Base-by-base conservation (phyloP, 2,329 filamentous ascomycete species). In the Penicillium psychrosexuale region DNA sequence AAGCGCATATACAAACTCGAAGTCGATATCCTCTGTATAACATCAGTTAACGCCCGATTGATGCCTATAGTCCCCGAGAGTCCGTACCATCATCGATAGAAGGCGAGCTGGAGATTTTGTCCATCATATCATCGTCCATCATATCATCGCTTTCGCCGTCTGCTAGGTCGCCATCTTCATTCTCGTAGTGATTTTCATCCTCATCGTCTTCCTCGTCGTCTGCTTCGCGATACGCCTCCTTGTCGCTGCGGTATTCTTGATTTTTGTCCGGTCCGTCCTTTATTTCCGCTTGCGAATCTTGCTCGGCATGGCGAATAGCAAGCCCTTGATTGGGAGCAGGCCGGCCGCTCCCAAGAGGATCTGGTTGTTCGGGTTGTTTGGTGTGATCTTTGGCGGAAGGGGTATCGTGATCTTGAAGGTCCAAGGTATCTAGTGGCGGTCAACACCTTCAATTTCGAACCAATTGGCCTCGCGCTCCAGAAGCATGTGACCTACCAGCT, bases 1-100 rank as follows among this genome's bases (percentile, higher is more conserved):
- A 55, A 99, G 81, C 28, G 94, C 94, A 77, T 99, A 99, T 58
- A 99, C 94, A 77, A 97, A 97, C 73, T 97, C 93, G 79, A 99
- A 97, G 81, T 99, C 94, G 76, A 99, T 99, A 70, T 99, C 94
- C 84, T 99, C 94, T 97, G 80, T 75, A 75, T 87, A 82, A 82
- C 84, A 89, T 96, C 91, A 96, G 91, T 87, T 12, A 34, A 11
- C 15, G 19, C 22, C 28, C 17, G n/a, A n/a, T 17, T 15, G 3
- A 28, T 12, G 11, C 13, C 15, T 13, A 15, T 13, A 3, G 9
- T n/a, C 9, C 22, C 8, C 34, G 88, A 79, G 89, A 43, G 9
- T 33, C 54, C 57, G n/a, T 46, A 99, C 93, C 93, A 88, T 97
- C 93, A 81, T 96, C 91, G 75, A 99, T 99, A 66, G 93, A 97